These are phyloP conservation scores for Candida buenavistaensis DNA, from an alignment of 1,139 yeast species.

Conservation along the genomic window DNA sequence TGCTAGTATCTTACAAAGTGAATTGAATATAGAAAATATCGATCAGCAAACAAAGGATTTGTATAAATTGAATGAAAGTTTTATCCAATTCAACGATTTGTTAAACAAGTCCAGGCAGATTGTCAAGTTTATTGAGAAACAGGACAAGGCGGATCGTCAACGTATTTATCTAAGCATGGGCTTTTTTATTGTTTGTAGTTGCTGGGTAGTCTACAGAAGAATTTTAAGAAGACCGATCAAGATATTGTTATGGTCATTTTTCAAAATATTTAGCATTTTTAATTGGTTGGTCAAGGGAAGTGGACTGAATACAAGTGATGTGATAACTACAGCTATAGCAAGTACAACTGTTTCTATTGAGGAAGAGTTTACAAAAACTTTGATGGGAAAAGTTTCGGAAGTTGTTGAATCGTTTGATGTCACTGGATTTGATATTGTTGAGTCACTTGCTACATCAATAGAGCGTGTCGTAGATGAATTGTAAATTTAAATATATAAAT, in stretches of 20 bases:
- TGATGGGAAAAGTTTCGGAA: too few species aligned
- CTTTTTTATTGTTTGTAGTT: constrained; percentile 54
- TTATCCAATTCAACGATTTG: constrained; percentile 53
- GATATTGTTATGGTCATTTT: constrained; percentile 58
- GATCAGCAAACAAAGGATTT: constrained; percentile 60
- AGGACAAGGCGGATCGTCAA: constrained; percentile 62
- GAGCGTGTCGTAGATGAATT: constrained; percentile 12
- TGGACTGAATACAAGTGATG: constrained; percentile 4
- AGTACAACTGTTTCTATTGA: constrained; percentile 6
- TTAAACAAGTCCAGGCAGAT: constrained; percentile 55
- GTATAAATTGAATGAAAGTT: constrained; percentile 47
- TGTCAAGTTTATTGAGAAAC: constrained; percentile 65
- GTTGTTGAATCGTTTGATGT: too few species aligned
- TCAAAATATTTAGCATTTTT: constrained; percentile 47
- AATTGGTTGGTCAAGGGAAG: constrained; percentile 20
- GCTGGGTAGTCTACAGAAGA: constrained; percentile 68
- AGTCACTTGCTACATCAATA: constrained; percentile 4
- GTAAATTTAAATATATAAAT: constrained; percentile 4
- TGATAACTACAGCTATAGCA: constrained; percentile 6
- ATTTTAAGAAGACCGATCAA: constrained; percentile 56
- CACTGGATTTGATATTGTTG: constrained; percentile 5
- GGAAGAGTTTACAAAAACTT: not conserved
- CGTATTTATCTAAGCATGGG: constrained; percentile 59
- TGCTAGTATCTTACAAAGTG: constrained; percentile 58
- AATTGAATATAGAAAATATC: constrained; percentile 58